Evolutionary conservation across 2,329 filamentous ascomycete species (phyloP), one percentile per base, ranked within the genome.

Genomic region (Aspergillus bombycis): DNA sequence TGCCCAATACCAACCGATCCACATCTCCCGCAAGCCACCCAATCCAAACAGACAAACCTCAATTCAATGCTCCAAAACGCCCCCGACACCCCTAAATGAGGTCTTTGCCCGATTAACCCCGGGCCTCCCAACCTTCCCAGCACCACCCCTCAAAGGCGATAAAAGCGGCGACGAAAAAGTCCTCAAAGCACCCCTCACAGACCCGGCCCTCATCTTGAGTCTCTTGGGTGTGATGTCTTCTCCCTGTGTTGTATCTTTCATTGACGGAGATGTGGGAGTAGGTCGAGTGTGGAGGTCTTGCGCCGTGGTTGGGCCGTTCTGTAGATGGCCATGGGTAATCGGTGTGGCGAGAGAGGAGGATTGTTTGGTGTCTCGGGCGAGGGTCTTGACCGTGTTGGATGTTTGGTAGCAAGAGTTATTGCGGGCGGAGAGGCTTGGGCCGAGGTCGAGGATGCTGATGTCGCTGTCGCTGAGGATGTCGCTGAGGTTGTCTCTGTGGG

Each of bases 361-460:
- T 11, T 53, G 26, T 4, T 53, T 32, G 16, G 28, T 9, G 50
- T 26, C 28, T 34, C 5, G n/a, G 43, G 41, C 4, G 2, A 45
- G 41, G 10, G 21, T 11, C 21, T 46, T 46, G 43, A 14, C 14
- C 19, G 43, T 11, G 43, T n/a, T 46, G 38, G 30, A 7, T 30
- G 12, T 21, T 12, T 30, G 54, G 34, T 53, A 21, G 36, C 36
- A 14, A 28, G 45, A 38, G 30, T n/a, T n/a, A n/a, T 58, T 53
- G 26, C 38, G 41, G 16, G 38, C 26, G 26, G 45, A 41, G 11
- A 70, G 32, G 38, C 67, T 65, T 0, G 71, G 70, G 1, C 71
- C 71, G 1, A 75, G 58, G 56, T 74, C 73, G 2, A 75, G 65
- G 6, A 66, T 43, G 32, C 70, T 73, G 62, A 74, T 73, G 6